Conservation (phyloP, 805 yeast genomes). For the Sugiyamaella qingdaonensis region DNA sequence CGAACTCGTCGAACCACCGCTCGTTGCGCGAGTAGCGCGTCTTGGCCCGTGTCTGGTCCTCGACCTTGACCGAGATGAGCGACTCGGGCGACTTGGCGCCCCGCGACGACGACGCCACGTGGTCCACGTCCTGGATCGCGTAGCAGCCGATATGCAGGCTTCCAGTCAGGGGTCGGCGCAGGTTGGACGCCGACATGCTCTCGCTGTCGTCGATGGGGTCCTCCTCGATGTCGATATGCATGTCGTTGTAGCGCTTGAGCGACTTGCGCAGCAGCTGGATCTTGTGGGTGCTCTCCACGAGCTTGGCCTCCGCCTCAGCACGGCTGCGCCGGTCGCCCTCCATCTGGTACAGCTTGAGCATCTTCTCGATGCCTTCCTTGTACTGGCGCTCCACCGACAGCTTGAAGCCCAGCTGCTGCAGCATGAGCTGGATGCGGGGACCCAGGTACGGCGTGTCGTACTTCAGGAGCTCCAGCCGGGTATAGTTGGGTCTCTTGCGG, state of each 20-base stretch:
- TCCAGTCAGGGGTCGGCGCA: slow-evolving; percentile 84
- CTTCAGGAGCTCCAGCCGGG: slow-evolving; percentile 64
- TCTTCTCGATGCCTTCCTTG: slow-evolving; percentile 85
- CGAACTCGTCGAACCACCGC: slow-evolving; percentile 79
- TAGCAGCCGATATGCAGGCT: slow-evolving; percentile 65
- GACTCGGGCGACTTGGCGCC: slow-evolving; percentile 78
- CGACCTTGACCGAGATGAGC: slow-evolving; percentile 71
- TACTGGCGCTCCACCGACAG: slow-evolving; percentile 92
- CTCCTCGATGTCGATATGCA: slow-evolving; percentile 62
- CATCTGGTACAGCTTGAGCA: slow-evolving; percentile 75
- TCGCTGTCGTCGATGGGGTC: slow-evolving; percentile 53
- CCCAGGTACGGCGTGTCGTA: slow-evolving; percentile 94
- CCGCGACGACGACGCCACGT: slow-evolving; percentile 74
- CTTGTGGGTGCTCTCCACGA: slow-evolving; percentile 76
- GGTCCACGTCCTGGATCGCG: slow-evolving; percentile 86
- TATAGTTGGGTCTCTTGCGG: slow-evolving; percentile 23
- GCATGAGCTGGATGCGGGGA: slow-evolving; percentile 90
- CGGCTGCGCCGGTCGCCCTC: slow-evolving; percentile 88
- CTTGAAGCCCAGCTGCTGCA: slow-evolving; percentile 90
- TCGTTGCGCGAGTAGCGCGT: slow-evolving; percentile 74
- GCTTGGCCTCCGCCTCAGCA: slow-evolving; percentile 85
- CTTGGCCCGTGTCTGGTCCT: slow-evolving; percentile 77
- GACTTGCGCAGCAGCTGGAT: slow-evolving; percentile 80
- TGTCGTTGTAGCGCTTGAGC: slow-evolving; percentile 80
- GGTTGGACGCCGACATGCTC: slow-evolving; percentile 59